Base-by-base conservation (phyloP, 306 rosid species). In the Albizia julibrissin region DNA sequence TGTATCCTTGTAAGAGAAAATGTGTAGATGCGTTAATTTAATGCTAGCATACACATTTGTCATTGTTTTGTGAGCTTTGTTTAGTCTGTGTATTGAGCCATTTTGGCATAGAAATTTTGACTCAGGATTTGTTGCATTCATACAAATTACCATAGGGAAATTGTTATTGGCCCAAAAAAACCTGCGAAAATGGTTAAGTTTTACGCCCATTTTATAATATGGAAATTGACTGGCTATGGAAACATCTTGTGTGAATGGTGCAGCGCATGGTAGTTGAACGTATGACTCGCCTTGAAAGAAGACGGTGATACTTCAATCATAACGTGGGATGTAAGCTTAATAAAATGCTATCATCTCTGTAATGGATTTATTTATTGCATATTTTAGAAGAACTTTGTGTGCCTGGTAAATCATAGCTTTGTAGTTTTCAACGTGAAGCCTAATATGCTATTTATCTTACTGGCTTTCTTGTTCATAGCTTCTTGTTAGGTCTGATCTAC, bases 21-120 rank as follows among this genome's bases (percentile, higher is more conserved):
- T 70, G 67, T 80, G 84, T 85, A 84, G 85, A 80, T 82, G 81
- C 77, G 46, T 80, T 85, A 59, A 84, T 80, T 86, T 76, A 82
- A 84, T 77, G 37, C 75, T 37, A 70, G 31, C 68, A 44, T 78
- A 76, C 68, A 37, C 76, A 74, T 77, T 78, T 72, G 47, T 19
- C 67, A 71, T 70, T 79, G 82, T 8, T 72, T 74, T 74, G 29
- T 24, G 76, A 75, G 79, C 22, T 71, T 52, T 74, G 69, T 58
- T 50, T 37, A 76, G 84, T 68, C 65, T 79, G 42, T 84, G 39
- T 46, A 74, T 69, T 47, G 79, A 69, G 75, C 59, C 54, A 7
- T 61, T 75, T 67, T 46, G 65, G 47, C 76, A 18, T 81, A 69
- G 66, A 81, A 85, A 76, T 82, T 87, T 87, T 77, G 85, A 61